Base-by-base conservation (phyloP, 2,329 filamentous ascomycete species). In the Penicillium palitans region DNA sequence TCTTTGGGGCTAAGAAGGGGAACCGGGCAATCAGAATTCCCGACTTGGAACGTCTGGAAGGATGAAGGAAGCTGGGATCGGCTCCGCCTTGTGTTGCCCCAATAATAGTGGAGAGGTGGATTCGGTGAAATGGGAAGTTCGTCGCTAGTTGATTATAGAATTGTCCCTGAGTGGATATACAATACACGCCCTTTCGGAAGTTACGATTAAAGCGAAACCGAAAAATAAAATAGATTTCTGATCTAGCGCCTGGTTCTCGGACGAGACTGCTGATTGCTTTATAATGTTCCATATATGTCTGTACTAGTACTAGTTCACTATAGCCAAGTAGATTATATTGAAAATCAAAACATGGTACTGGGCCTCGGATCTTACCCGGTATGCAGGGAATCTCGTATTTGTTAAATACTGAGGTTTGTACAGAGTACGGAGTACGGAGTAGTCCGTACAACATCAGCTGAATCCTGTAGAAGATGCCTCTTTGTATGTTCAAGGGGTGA, bases 41-140 rank as follows among this genome's bases (percentile, higher is more conserved):
- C 56, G 47, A 57, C 46, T 42, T 65, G 55, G 64, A 65, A 65
- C 64, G 61, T 67, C 64, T 66, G 62, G 64, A 66, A 67, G 53
- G 58, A 62, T 58, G 37, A 65, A 59, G 60, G 65, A 65, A 67
- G 64, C 58, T 60, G 59, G 59, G 62, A 55, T 61, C 60, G 57
- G 60, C 58, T 60, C 60, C 55, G 54, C 52, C 54, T 27, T 51
- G 25, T 47, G 31, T 44, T 44, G 40, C 48, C 48, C 54, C 54
- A 49, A 50, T 55, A 49, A 50, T 55, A 52, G 57, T 52, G 53
- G 53, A 46, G 52, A n/a, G 25, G 24, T 47, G 24, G 42, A 29
- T 49, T 33, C 42, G 39, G 24, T 27, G 27, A 24, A 33, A 44
- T 21, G 44, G 29, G 40, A 8, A 40, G 54, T 57, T 56, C 54